These are phyloP conservation scores for Arabidopsis lyrata DNA, from an alignment of 441 rosid species.

Conservation along the genomic window DNA sequence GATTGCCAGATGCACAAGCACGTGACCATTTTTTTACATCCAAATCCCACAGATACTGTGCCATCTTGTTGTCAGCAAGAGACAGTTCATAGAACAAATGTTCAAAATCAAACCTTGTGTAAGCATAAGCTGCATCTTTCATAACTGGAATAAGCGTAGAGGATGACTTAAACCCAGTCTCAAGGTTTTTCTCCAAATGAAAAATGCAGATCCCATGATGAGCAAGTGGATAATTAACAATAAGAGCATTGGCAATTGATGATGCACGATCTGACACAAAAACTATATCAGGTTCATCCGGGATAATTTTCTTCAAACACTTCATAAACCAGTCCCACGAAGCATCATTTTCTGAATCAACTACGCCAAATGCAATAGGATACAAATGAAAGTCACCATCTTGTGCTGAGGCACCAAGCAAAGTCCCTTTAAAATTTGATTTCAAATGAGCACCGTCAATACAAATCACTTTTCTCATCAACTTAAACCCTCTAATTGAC, in stretches of 20 bases:
- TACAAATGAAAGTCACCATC: neutral
- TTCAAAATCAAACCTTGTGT: neutral
- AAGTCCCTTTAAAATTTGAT: constrained; percentile 2
- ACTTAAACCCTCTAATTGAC: neutral
- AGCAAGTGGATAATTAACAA: neutral
- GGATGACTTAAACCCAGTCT: neutral
- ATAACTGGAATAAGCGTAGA: neutral
- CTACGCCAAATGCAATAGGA: neutral
- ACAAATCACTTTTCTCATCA: neutral
- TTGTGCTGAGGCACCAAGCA: neutral
- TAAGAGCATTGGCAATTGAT: neutral
- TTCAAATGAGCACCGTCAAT: neutral
- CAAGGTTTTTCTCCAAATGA: neutral
- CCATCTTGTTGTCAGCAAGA: too few relatives aligned
- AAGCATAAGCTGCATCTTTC: neutral
- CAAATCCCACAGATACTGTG: too few relatives aligned
- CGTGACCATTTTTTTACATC: neutral
- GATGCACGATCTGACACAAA: neutral
- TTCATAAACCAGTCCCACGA: neutral
- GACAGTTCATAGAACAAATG: neutral
- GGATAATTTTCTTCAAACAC: neutral
- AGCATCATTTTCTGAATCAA: neutral
- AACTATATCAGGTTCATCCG: neutral
- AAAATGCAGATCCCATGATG: neutral
- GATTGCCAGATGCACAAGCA: neutral